A percentile compares a stretch with the other conserved stretches of the same genome.
Conservation (phyloP, 441 rosid species). For the Theobroma grandiflorum region DNA sequence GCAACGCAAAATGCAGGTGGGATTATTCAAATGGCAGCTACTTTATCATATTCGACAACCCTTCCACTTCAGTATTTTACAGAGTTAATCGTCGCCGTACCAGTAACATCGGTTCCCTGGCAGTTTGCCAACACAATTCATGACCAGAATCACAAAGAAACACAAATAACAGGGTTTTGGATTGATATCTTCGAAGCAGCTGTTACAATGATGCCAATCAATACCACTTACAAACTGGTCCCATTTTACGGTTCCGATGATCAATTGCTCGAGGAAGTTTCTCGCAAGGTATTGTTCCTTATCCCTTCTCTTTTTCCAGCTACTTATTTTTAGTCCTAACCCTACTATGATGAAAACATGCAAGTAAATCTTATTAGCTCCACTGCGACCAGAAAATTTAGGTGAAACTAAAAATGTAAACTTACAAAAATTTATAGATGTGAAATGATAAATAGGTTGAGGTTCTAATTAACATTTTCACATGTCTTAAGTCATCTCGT, state of each 20-base stretch:
- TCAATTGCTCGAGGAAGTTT: neutral
- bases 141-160: neutral
- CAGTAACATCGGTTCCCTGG: neutral
- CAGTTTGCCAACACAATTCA: constrained; percentile 8
- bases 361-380: too few relatives aligned
- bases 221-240: constrained; percentile 6
- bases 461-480: too few relatives aligned
- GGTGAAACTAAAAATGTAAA: too few relatives aligned
- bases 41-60: neutral
- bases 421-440: too few relatives aligned
- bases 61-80: neutral
- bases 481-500: too few relatives aligned
- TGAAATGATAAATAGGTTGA: too few relatives aligned
- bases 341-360: neutral
- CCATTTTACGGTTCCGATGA: constrained; percentile 1
- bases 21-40: constrained; percentile 22
- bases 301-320: neutral
- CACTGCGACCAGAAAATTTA: too few relatives aligned
- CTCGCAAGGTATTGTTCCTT: constrained; percentile 6
- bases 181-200: constrained; percentile 16
- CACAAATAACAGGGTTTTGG: constrained; percentile 21
- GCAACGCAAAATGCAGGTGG: neutral
- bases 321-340: neutral
- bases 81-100: constrained; percentile 5
- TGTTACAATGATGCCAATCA: neutral